phyloP scores from a whole-genome alignment of 1,139 yeast genomes.

The Taphrina confusa region DNA sequence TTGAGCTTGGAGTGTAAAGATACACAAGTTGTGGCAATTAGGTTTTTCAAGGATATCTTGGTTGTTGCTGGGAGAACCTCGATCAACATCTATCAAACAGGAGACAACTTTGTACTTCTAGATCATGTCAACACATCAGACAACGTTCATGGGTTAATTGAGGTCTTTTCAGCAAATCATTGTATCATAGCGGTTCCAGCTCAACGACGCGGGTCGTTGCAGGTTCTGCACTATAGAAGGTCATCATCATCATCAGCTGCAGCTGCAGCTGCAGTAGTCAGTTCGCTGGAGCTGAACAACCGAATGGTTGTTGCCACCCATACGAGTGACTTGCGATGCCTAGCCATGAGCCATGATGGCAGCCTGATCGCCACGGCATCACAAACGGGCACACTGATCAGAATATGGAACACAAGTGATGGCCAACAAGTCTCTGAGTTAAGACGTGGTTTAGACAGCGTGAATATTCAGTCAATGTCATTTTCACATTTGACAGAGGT shows the following conservation, averaged over 20 bases:
- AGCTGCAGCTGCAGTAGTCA: too few species aligned
- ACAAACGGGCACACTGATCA: background rate
- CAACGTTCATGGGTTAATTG: background rate
- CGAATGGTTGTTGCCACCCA: background rate
- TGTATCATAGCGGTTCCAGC: background rate
- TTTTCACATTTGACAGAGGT: background rate
- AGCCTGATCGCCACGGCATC: constrained; percentile 8
- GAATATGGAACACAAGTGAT: background rate
- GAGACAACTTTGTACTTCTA: background rate
- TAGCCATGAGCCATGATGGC: background rate
- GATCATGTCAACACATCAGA: background rate
- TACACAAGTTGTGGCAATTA: background rate
- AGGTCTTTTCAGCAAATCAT: background rate
- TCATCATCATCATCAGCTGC: too few species aligned
- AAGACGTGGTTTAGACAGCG: background rate
- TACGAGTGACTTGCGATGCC: background rate
- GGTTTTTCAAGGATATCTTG: background rate
- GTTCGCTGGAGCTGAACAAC: background rate
- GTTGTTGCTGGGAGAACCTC: background rate
- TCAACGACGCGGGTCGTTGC: background rate
- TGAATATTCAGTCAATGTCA: constrained; percentile 2
- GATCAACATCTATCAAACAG: background rate
- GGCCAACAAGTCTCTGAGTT: background rate
- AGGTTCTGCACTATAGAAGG: background rate
- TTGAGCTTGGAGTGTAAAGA: background rate